A percentile compares a stretch with the other conserved stretches of the same genome.
Evolutionary conservation across 345 rosid species (phyloP).

Genomic region (Populus tremula): DNA sequence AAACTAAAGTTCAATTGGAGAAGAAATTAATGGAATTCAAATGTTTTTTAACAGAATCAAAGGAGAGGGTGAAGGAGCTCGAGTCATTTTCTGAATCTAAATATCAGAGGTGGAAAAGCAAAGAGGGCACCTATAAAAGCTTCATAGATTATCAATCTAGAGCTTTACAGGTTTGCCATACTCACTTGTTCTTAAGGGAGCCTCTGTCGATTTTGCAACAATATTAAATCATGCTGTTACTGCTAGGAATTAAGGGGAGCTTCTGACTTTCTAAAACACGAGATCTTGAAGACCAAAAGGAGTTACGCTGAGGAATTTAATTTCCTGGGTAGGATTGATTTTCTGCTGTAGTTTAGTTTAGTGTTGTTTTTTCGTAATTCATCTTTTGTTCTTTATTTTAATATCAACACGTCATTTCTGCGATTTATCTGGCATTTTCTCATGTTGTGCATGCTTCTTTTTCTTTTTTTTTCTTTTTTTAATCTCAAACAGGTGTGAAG

Average conservation of each 20-base stretch:
- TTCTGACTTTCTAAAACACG: conserved; percentile 61
- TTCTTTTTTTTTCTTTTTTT: not conserved
- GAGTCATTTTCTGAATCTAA: conserved; percentile 65
- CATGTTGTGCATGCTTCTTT: not conserved
- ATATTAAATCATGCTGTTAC: conserved; percentile 5
- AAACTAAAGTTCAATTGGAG: conserved; percentile 50
- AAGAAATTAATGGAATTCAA: conserved; percentile 64
- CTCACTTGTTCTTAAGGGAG: conserved; percentile 9
- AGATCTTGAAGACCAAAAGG: conserved; percentile 56
- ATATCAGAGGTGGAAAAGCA: conserved; percentile 66
- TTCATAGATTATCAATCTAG: conserved; percentile 54
- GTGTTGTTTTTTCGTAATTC: not conserved
- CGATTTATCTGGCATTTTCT: conserved; percentile 11
- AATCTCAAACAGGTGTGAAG: conserved; percentile 50
- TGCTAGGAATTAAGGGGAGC: conserved; percentile 63
- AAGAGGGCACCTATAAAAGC: conserved; percentile 51
- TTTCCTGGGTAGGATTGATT: conserved; percentile 51
- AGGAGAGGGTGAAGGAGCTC: conserved; percentile 65
- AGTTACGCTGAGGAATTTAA: conserved; percentile 59
- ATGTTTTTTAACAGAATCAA: conserved; percentile 44
- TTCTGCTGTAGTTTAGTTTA: not conserved
- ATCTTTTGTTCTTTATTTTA: conserved; percentile 5
- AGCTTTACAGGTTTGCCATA: conserved; percentile 61
- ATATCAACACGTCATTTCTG: conserved; percentile 6
- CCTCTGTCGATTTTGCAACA: conserved; percentile 3